Percentiles rank a stretch among this genome's conserved stretches.
Conservation (phyloP, 1,284 basidiomycete species). For the Neolentinus lepideus region DNA sequence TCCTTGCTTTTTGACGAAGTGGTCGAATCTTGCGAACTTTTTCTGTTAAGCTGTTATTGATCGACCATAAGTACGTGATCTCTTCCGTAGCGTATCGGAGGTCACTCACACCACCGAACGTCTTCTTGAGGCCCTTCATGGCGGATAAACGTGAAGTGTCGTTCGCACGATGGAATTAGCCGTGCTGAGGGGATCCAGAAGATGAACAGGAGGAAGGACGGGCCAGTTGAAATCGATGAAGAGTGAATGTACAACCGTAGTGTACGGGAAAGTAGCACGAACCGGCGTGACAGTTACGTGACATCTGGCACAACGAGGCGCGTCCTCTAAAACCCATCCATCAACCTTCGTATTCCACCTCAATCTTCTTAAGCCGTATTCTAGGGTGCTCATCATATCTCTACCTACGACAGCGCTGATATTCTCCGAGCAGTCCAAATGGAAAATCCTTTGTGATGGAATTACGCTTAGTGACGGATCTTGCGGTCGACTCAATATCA, state of each 20-base stretch:
- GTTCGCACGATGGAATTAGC: slow-evolving; percentile 2
- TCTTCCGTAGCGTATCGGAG: slow-evolving; percentile 10
- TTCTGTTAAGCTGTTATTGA: slow-evolving; percentile 49
- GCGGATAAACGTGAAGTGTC: slow-evolving; percentile 11
- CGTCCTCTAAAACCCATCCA: background rate
- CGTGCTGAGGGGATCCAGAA: slow-evolving; percentile 4
- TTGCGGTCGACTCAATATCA: no score
- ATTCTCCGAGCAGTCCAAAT: no score
- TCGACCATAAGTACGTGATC: slow-evolving; percentile 14
- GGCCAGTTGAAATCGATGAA: slow-evolving; percentile 23
- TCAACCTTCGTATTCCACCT: background rate
- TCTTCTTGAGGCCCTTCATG: slow-evolving; percentile 92
- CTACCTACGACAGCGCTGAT: no score
- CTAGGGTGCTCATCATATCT: no score
- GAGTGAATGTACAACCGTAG: slow-evolving; percentile 6
- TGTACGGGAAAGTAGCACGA: slow-evolving; percentile 7
- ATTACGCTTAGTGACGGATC: no score
- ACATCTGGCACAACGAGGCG: background rate
- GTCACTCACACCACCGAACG: slow-evolving; percentile 36
- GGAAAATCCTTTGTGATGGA: no score
- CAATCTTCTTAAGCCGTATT: background rate
- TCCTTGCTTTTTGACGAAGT: slow-evolving; percentile 60
- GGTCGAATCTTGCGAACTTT: slow-evolving; percentile 57
- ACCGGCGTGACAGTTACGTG: slow-evolving; percentile 15
- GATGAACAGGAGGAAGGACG: background rate